Base-by-base conservation (phyloP, 192 early-diverging fungal species). In the Rhizophagus sp. region DNA sequence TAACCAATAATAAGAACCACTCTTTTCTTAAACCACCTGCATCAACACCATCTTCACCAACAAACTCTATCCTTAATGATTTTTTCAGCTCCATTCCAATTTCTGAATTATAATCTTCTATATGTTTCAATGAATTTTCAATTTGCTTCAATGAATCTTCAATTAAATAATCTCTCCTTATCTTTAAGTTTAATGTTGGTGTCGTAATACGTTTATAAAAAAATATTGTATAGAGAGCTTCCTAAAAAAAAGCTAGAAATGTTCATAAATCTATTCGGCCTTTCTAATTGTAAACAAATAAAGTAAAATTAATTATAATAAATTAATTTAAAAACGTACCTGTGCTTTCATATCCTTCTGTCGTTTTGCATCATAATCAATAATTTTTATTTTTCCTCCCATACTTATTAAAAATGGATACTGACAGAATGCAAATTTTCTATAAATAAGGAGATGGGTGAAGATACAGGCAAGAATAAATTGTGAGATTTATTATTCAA, bases 11-110 rank as follows among this genome's bases (percentile, higher is more conserved):
- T 74, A 97, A 87, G 79, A 99, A 97, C 97, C 97, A 99, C 72
- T 99, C 97, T 75, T 99, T 99, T 44, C 96, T 91, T 27, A 99
- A 84, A 0, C 97, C 97, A 52, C 97, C 97, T n/a, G 94, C 96
- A 85, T 98, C 97, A 7, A 99, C 90, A 5, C 96, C 97, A 67
- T 96, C 96, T 85, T 98, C 97, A 5, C 92, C 97, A 39, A 94
- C 88, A 90, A 98, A 98, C 79, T 95, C 90, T 61, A 98, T 93
- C n/a, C 93, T 87, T 10, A 98, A 85, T 19, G 95, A 93, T 84
- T 98, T 98, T 76, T 96, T 97, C 67, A 98, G 76, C 71, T 97
- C 96, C 75, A 92, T 90, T 76, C 92, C 88, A 66, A 90, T 91
- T 27, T 87, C 87, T 0, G 92, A 89, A 68, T 47, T 12, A 41